Evolutionary conservation across 2,329 filamentous ascomycete genomes (phyloP).

Genomic region (Xenoacremonium recifei): DNA sequence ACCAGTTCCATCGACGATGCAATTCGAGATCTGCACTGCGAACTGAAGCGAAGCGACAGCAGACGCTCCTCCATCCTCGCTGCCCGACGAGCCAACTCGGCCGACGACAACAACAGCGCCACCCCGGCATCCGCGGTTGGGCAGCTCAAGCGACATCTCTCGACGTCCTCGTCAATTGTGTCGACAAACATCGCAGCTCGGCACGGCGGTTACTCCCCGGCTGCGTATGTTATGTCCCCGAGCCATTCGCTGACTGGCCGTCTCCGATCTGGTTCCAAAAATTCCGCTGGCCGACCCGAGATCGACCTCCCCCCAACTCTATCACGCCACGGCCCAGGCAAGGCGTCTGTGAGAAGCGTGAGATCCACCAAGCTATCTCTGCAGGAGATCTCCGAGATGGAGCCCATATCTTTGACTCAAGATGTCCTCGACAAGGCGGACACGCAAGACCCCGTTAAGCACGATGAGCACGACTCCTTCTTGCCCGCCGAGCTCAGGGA

Average conservation of each 20-base stretch:
- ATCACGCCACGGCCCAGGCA: slow-evolving; percentile 54
- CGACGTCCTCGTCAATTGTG: slow-evolving; percentile 61
- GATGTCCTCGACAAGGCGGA: slow-evolving; percentile 56
- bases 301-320: slow-evolving; percentile 39
- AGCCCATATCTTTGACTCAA: slow-evolving; percentile 49
- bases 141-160: slow-evolving; percentile 42
- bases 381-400: slow-evolving; percentile 57
- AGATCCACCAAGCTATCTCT: slow-evolving; percentile 51
- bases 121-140: slow-evolving; percentile 20
- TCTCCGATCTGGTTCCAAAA: slow-evolving; percentile 54
- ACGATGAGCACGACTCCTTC: slow-evolving; percentile 38
- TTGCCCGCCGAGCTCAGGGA: slow-evolving; percentile 37
- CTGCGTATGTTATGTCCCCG: slow-evolving; percentile 66
- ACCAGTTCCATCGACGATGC: slow-evolving; percentile 76
- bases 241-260: slow-evolving; percentile 59
- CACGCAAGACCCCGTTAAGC: slow-evolving; percentile 34
- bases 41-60: slow-evolving; percentile 69
- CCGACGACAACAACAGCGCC: slow-evolving; percentile 28
- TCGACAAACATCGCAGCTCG: slow-evolving; percentile 66
- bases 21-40: slow-evolving; percentile 69
- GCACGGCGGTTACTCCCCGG: slow-evolving; percentile 68
- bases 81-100: slow-evolving; percentile 38
- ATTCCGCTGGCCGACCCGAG: slow-evolving; percentile 41
- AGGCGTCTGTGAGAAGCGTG: slow-evolving; percentile 51
- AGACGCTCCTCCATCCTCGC: slow-evolving; percentile 62